Conservation (phyloP, 2,329 filamentous ascomycete species). For the Alternaria postmessia region DNA sequence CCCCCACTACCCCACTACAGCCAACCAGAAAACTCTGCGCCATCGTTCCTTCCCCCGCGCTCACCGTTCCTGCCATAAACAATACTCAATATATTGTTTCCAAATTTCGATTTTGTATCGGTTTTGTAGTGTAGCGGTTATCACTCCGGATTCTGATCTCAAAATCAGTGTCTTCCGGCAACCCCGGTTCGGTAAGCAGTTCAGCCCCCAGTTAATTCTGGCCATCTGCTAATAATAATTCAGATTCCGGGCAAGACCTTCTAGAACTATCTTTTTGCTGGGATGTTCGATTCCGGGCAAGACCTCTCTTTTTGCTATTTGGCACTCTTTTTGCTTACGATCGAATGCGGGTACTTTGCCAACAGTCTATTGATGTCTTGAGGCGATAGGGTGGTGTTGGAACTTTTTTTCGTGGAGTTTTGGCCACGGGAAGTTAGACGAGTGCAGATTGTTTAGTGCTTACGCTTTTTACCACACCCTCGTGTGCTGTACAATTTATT, state of each 20-base stretch:
- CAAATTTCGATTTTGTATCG: background rate
- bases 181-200: constrained; percentile 26
- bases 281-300: constrained; percentile 31
- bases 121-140: constrained; percentile 37
- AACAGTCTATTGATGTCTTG: fast-evolving
- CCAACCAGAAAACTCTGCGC: background rate
- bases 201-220: no score
- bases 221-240: no score
- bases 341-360: background rate
- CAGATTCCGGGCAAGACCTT: no score
- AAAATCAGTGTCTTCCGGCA: constrained; percentile 29
- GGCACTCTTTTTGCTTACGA: background rate
- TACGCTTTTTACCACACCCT: background rate
- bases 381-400: background rate
- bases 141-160: constrained; percentile 39
- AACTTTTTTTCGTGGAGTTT: background rate
- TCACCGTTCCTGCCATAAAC: background rate
- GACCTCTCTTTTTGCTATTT: constrained; percentile 17
- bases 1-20: background rate
- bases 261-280: no score
- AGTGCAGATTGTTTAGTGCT: no score
- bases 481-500: fast-evolving
- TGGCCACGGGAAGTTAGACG: no score
- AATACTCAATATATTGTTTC: background rate
- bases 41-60: background rate